Percentiles rank a stretch among this genome's conserved stretches.
Conservation (phyloP, 2,329 filamentous ascomycete species). For the Talaromyces rugulosus region DNA sequence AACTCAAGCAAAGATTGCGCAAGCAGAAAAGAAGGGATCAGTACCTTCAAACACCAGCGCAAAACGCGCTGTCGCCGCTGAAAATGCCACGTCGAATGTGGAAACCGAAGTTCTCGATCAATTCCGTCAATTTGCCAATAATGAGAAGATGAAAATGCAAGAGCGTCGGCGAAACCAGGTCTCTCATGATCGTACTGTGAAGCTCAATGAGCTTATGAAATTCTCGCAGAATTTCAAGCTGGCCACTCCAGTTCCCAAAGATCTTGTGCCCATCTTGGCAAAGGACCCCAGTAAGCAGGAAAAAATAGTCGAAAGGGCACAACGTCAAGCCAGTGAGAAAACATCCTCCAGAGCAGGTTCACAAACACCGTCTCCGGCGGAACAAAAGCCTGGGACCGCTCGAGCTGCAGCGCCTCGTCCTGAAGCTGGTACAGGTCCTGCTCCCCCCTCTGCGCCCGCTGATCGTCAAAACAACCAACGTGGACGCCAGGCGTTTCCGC, state of each 20-base stretch:
- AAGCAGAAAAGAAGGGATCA: constrained; percentile 5
- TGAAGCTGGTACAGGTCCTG: constrained; percentile 41
- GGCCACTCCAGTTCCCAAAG: constrained; percentile 82
- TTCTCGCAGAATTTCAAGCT: constrained; percentile 94
- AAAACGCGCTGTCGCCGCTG: constrained; percentile 33
- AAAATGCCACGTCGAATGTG: constrained; percentile 57
- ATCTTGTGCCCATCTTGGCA: constrained; percentile 89
- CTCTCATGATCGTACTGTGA: constrained; percentile 78
- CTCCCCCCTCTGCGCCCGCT: constrained; percentile 34
- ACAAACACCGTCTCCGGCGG: constrained; percentile 35
- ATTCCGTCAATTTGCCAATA: constrained; percentile 61
- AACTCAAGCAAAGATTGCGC: constrained; percentile 5
- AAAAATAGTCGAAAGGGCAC: constrained; percentile 84
- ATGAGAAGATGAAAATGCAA: constrained; percentile 57
- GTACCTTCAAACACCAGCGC: constrained; percentile 1
- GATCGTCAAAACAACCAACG: constrained; percentile 48
- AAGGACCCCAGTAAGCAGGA: constrained; percentile 95
- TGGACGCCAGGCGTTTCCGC: constrained; percentile 43
- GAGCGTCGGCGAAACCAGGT: constrained; percentile 54
- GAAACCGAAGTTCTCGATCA: constrained; percentile 59
- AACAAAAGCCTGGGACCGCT: constrained; percentile 52
- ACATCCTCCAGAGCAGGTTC: constrained; percentile 39
- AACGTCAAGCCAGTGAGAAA: constrained; percentile 64
- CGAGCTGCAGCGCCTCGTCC: constrained; percentile 43
- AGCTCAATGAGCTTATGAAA: constrained; percentile 89